phyloP scores from a whole-genome alignment of 192 early-diverging fungal species.

The Spizellomyces sp. region DNA sequence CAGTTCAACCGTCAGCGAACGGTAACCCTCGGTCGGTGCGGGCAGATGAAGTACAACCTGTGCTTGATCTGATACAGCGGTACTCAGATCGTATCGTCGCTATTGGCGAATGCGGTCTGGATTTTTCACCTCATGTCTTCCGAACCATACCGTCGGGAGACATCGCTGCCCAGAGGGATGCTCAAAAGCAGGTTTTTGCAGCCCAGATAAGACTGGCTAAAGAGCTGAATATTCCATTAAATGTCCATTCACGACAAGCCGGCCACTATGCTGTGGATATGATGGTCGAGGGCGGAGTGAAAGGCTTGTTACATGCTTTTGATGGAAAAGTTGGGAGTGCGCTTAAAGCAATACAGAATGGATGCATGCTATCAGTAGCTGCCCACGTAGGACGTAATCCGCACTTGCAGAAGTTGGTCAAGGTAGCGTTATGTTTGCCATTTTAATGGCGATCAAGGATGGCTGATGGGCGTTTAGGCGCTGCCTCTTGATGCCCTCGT shows the following conservation, averaged over 20 bases:
- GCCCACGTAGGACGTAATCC: not conserved
- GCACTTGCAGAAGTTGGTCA: constrained; percentile 39
- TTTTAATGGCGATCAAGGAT: constrained; percentile 5
- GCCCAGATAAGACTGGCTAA: constrained; percentile 37
- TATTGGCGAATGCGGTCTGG: constrained; percentile 52
- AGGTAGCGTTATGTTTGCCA: constrained; percentile 5
- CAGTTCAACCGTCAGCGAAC: constrained; percentile 17
- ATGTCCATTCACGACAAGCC: constrained; percentile 54
- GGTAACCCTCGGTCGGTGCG: constrained; percentile 2
- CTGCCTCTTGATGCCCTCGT: constrained; percentile 41
- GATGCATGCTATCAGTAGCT: constrained; percentile 42
- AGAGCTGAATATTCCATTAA: constrained; percentile 36
- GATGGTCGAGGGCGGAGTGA: constrained; percentile 30
- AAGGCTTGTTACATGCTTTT: constrained; percentile 50
- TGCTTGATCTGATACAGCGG: constrained; percentile 16
- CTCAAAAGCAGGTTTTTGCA: constrained; percentile 41
- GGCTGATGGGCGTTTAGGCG: not conserved
- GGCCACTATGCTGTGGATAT: constrained; percentile 51
- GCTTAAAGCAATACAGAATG: constrained; percentile 30
- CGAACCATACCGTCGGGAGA: not conserved
- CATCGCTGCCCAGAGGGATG: not conserved
- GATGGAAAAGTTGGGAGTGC: constrained; percentile 49
- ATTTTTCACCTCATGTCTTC: constrained; percentile 51
- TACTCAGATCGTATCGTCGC: constrained; percentile 20
- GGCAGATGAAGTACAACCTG: constrained; percentile 9